A percentile compares a stretch with the other conserved stretches of the same genome.
Conservation (phyloP, 2,329 filamentous ascomycete species). For the Aspergillus ustus region DNA sequence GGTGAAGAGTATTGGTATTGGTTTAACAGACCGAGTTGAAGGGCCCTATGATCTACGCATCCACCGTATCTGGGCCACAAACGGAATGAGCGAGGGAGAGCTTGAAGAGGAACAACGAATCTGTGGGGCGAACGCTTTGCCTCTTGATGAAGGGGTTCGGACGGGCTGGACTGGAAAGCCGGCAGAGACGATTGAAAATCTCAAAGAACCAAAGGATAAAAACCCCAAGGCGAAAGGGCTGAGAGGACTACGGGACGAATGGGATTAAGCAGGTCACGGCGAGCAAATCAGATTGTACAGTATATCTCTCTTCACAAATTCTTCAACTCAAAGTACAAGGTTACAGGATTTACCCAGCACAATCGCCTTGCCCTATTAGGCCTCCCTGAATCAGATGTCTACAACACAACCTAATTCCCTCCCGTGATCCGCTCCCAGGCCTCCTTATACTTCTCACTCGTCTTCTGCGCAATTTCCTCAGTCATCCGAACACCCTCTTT, state of each 20-base stretch:
- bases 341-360: neutral
- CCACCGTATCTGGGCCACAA: slow-evolving; percentile 89
- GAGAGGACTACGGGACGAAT: slow-evolving; percentile 41
- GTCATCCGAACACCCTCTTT: slow-evolving; percentile 75
- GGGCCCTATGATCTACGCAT: slow-evolving; percentile 88
- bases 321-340: neutral
- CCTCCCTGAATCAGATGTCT: neutral
- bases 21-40: slow-evolving; percentile 84
- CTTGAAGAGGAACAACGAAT: slow-evolving; percentile 47
- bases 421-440: slow-evolving; percentile 73
- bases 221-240: slow-evolving; percentile 37
- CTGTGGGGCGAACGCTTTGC: slow-evolving; percentile 45
- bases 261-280: slow-evolving; percentile 29
- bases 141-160: slow-evolving; percentile 40
- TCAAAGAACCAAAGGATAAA: slow-evolving; percentile 18
- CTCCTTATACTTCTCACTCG: slow-evolving; percentile 74
- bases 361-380: neutral
- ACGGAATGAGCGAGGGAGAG: slow-evolving; percentile 57
- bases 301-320: slow-evolving; percentile 12
- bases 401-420: slow-evolving; percentile 42
- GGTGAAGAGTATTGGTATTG: slow-evolving; percentile 82
- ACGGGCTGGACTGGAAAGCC: slow-evolving; percentile 31
- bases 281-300: slow-evolving; percentile 16
- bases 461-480: slow-evolving; percentile 70
- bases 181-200: slow-evolving; percentile 8